These are phyloP conservation scores for Limnanthes douglasii DNA, from an alignment of 345 rosid species.

Conservation along the genomic window DNA sequence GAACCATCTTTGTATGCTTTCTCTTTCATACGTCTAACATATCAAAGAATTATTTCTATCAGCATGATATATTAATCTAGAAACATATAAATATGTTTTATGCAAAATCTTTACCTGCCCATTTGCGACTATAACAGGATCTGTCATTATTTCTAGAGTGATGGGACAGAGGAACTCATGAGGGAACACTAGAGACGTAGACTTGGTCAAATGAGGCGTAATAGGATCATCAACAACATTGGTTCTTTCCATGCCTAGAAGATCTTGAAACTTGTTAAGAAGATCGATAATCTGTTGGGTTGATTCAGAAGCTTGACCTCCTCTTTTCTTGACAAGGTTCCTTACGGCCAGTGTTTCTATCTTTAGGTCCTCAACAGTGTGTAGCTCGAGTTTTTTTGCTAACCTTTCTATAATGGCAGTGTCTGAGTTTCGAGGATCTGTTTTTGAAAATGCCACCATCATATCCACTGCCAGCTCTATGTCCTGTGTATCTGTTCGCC, in stretches of 20 bases:
- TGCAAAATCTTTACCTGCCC: slow-evolving; percentile 43
- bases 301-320: slow-evolving; percentile 20
- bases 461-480: slow-evolving; percentile 71
- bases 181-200: slow-evolving; percentile 40
- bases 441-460: slow-evolving; percentile 55
- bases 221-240: slow-evolving; percentile 21
- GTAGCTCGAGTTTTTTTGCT: slow-evolving; percentile 60
- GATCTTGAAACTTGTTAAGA: slow-evolving; percentile 48
- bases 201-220: slow-evolving; percentile 16
- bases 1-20: slow-evolving; percentile 67
- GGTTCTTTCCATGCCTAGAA: slow-evolving; percentile 38
- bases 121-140: slow-evolving; percentile 62
- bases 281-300: slow-evolving; percentile 38
- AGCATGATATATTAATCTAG: slow-evolving; percentile 1
- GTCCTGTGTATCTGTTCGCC: slow-evolving; percentile 68
- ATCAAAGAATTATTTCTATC: background rate
- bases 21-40: slow-evolving; percentile 54
- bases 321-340: slow-evolving; percentile 28
- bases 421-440: slow-evolving; percentile 48
- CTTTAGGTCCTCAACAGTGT: slow-evolving; percentile 34
- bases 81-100: background rate
- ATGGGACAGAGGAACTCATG: slow-evolving; percentile 74
- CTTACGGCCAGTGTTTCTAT: slow-evolving; percentile 40
- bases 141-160: slow-evolving; percentile 62
- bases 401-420: slow-evolving; percentile 52